These are phyloP conservation scores for Pseudozyma hubeiensis DNA, from an alignment of 1,284 basidiomycete genomes.

Conservation along the genomic window DNA sequence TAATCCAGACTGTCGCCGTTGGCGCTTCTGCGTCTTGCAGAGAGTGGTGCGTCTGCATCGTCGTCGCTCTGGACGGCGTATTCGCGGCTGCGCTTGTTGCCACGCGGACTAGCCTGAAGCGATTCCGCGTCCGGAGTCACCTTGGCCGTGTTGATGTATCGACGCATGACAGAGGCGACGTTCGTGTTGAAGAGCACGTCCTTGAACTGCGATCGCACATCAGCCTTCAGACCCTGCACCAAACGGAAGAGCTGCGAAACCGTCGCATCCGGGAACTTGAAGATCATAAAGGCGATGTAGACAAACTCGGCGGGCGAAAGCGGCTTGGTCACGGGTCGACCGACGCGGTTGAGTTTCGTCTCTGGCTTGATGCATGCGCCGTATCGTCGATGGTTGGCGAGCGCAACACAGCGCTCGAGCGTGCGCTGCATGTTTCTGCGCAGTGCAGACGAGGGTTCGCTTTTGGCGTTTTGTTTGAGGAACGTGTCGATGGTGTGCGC, in stretches of 20 bases:
- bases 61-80: constrained; percentile 11
- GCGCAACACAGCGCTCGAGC: constrained; percentile 36
- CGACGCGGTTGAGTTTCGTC: constrained; percentile 14
- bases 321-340: constrained; percentile 24
- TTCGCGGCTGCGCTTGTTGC: constrained; percentile 12
- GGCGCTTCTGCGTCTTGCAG: constrained; percentile 7
- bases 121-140: constrained; percentile 10
- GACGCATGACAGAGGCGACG: constrained; percentile 22
- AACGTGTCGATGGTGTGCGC: constrained; percentile 32
- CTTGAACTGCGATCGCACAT: constrained; percentile 46
- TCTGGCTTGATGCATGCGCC: constrained; percentile 45
- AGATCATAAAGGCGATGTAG: constrained; percentile 45
- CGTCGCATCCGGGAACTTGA: constrained; percentile 30
- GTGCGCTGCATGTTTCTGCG: constrained; percentile 27
- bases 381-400: constrained; percentile 42
- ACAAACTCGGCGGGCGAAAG: constrained; percentile 53
- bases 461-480: constrained; percentile 29
- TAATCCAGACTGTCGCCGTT: constrained; percentile 15
- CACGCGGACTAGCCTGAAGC: background rate
- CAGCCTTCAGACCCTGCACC: constrained; percentile 39
- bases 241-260: constrained; percentile 32
- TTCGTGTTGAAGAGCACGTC: constrained; percentile 45
- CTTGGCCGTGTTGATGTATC: constrained; percentile 29
- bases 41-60: constrained; percentile 20
- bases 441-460: constrained; percentile 5